Base-by-base conservation (phyloP, 2,329 filamentous ascomycete species). In the Alternaria brassicicola region DNA sequence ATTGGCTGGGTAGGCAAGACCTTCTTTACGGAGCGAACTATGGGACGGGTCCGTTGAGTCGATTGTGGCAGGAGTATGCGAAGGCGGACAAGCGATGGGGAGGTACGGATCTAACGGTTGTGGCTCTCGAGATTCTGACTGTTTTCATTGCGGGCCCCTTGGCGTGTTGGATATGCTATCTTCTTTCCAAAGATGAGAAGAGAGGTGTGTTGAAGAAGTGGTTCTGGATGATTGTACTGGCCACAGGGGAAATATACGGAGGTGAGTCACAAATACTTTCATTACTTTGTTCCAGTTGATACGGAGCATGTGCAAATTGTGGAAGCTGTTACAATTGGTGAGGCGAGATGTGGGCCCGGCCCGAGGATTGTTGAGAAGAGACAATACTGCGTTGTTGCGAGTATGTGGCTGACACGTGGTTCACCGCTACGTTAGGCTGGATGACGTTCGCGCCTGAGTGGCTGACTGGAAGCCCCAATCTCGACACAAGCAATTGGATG, bases 401-500 rank as follows among this genome's bases (percentile, higher is more conserved):
- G 59, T 67, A 59, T 64, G 46, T 52, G 61, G 70, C 75, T 77
- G 75, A 78, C 74, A 75, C 73, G 72, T 77, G 68, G 64, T 75
- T 71, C 70, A 72, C 71, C 68, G 65, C 66, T 64, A 55, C 62
- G 43, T 52, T 63, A 80, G 79, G 82, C 25, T 88, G 84, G 71
- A 88, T 88, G 85, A 88, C 86, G 0, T 89, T 89, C 73, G 83
- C 82, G 38, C 86, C 86, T 31, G 86, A 89, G 71, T 89, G 86
- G 86, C 72, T 89, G 64, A 85, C 80, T 3, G 86, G 84, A 0
- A 84, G 79, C 45, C 77, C 82, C 15, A 85, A 85, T 66, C 75
- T 89, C 54, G 83, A 86, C 60, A 86, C 83, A 0, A 80, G 80
- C 28, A 86, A 88, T 61, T 85, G 82, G 63, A 85, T 89, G 74